Percentiles rank a stretch among this genome's conserved stretches.
Conservation (phyloP, 495 filamentous ascomycete species). For the Hamigera avellanea region DNA sequence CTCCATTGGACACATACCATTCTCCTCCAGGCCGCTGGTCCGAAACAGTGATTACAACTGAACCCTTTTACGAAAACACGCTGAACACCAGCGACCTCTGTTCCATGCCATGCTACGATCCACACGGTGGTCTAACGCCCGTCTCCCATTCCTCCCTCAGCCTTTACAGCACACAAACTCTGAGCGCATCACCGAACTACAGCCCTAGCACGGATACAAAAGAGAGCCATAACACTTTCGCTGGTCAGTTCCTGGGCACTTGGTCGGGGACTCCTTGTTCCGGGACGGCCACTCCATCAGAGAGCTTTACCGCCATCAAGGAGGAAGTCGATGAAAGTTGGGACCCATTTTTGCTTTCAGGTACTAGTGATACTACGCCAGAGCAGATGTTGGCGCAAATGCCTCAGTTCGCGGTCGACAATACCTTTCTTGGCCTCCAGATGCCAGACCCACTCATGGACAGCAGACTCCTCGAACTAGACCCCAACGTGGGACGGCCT, state of each 20-base stretch:
- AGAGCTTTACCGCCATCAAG: slow-evolving; percentile 5
- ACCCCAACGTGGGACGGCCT: background rate
- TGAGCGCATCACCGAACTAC: slow-evolving; percentile 17
- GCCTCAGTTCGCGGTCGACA: background rate
- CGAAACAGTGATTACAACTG: slow-evolving; percentile 9
- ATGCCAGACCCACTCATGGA: background rate
- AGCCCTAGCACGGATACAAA: slow-evolving; percentile 10
- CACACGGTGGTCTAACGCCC: slow-evolving; percentile 8
- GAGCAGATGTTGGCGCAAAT: background rate
- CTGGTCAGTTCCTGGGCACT: slow-evolving; percentile 3
- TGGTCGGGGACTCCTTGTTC: slow-evolving; percentile 17
- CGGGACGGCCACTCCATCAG: slow-evolving; percentile 7
- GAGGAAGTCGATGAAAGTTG: slow-evolving; percentile 8
- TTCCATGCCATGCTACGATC: slow-evolving; percentile 11
- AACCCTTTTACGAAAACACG: slow-evolving; percentile 7
- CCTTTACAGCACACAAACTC: slow-evolving; percentile 12
- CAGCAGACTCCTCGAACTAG: slow-evolving; percentile 1
- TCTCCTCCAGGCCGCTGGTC: slow-evolving; percentile 8
- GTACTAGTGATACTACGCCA: background rate
- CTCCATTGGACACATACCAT: slow-evolving; percentile 4
- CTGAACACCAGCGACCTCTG: slow-evolving; percentile 10
- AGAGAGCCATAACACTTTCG: slow-evolving; percentile 4
- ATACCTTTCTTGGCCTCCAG: background rate
- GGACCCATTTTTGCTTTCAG: background rate
- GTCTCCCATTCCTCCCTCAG: slow-evolving; percentile 14